Percentiles rank a stretch among this genome's conserved stretches.
Conservation (phyloP, 306 rosid genomes). For the Fragaria nilgerrensis region DNA sequence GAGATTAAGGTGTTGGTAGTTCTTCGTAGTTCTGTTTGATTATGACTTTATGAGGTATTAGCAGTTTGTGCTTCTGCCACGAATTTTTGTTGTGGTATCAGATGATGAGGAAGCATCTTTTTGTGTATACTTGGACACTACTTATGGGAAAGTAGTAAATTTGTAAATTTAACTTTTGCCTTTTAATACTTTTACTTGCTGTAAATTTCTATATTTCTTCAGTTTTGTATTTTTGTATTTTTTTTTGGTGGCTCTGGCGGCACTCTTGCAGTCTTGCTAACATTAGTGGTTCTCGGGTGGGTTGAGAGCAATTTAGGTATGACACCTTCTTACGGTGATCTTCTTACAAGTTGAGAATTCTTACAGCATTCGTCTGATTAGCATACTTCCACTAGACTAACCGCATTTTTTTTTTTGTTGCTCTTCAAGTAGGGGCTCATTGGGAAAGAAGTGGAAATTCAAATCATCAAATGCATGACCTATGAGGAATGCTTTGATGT, state of each 20-base stretch:
- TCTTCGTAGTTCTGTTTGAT: background rate
- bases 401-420: too few relatives aligned
- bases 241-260: background rate
- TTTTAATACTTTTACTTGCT: background rate
- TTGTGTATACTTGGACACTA: constrained; percentile 7
- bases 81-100: constrained; percentile 2
- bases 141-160: background rate
- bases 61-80: constrained; percentile 9
- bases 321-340: too few relatives aligned
- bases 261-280: too few relatives aligned
- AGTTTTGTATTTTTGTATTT: background rate
- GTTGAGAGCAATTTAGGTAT: too few relatives aligned
- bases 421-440: background rate
- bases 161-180: background rate
- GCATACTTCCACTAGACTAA: too few relatives aligned
- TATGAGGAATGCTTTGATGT: background rate
- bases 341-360: too few relatives aligned
- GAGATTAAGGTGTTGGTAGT: background rate
- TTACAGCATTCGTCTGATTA: too few relatives aligned
- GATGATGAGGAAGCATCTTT: constrained; percentile 4
- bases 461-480: too few relatives aligned
- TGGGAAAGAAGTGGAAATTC: background rate
- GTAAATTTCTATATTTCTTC: background rate
- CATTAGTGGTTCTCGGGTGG: too few relatives aligned
- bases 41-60: too few relatives aligned